Base-by-base conservation (phyloP, 2,329 filamentous ascomycete genomes). In the Alternaria atra region DNA sequence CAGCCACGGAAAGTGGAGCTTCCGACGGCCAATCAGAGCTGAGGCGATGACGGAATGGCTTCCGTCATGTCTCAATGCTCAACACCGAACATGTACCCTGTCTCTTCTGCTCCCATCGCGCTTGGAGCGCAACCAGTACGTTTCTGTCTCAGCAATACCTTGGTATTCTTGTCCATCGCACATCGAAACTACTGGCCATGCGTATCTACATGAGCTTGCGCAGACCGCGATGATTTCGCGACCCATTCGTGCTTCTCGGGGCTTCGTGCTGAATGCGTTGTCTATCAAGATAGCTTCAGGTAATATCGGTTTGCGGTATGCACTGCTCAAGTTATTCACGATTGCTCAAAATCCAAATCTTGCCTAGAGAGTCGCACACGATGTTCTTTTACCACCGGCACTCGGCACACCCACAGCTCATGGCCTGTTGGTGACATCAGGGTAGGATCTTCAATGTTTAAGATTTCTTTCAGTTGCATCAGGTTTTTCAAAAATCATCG, bases 21-120 rank as follows among this genome's bases (percentile, higher is more conserved):
- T 42, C 50, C 51, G 46, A 4, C 17, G 20, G 27, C 62, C 52
- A 63, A 65, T 63, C 52, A 35, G 34, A 34, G n/a, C 20, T 9
- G 34, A 27, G 1, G 1, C 15, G 4, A 60, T 52, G 52, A 55
- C 48, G 55, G 23, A 52, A 50, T 0, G 5, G 6, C 4, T 55
- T 53, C 55, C 51, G 55, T 50, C 50, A 25, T 27, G 20, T 52
- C 20, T 34, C 30, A 2, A n/a, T 6, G 15, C 6, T 52, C 47
- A 44, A n/a, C 61, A 52, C 39, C 39, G 37, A 13, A n/a, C 20
- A 5, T 8, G 8, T 44, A 23, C 52, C 44, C 17, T 20, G 15
- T 47, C 12, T 30, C 20, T 20, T 32, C 42, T 13, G 12, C 32
- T 47, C 10, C 13, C 23, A 39, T 39, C 48, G 15, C 15, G 10